Percentiles rank a stretch among this genome's conserved stretches.
Evolutionary conservation across 257 asterid genomes (phyloP).

Genomic region (Capsicum pubescens): DNA sequence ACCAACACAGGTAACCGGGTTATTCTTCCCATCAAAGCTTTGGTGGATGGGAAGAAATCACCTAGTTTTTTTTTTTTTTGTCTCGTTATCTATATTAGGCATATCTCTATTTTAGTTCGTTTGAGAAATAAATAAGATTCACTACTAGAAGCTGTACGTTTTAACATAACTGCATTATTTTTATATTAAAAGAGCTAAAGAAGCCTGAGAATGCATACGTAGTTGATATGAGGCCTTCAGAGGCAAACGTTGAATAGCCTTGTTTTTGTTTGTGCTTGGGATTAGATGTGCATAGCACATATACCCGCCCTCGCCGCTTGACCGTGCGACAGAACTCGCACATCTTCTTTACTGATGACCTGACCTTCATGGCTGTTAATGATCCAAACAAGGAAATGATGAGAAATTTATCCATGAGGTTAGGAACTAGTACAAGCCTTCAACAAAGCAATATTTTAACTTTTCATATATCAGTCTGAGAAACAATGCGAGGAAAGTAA

Average conservation of each 20-base stretch:
- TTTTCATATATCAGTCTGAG: not conserved
- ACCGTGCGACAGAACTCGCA: constrained; percentile 87
- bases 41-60: not conserved
- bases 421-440: constrained; percentile 1
- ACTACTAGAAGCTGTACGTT: not conserved
- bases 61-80: not conserved
- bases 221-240: constrained; percentile 59
- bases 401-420: constrained; percentile 15
- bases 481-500: not conserved
- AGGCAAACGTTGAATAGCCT: constrained; percentile 81
- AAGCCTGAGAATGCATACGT: constrained; percentile 50
- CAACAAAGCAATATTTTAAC: not conserved
- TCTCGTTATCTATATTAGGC: not conserved
- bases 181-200: not conserved
- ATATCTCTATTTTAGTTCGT: not conserved
- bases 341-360: constrained; percentile 93
- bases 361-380: constrained; percentile 82
- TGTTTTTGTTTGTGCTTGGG: constrained; percentile 99
- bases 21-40: not conserved
- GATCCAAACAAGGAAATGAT: constrained; percentile 21
- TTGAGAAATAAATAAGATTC: not conserved
- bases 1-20: too few relatives aligned
- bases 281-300: constrained; percentile 79
- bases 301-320: constrained; percentile 92
- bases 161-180: not conserved